Evolutionary conservation across 345 rosid genomes (phyloP), one percentile per base, ranked within the genome.

Genomic region (Psidium guajava): DNA sequence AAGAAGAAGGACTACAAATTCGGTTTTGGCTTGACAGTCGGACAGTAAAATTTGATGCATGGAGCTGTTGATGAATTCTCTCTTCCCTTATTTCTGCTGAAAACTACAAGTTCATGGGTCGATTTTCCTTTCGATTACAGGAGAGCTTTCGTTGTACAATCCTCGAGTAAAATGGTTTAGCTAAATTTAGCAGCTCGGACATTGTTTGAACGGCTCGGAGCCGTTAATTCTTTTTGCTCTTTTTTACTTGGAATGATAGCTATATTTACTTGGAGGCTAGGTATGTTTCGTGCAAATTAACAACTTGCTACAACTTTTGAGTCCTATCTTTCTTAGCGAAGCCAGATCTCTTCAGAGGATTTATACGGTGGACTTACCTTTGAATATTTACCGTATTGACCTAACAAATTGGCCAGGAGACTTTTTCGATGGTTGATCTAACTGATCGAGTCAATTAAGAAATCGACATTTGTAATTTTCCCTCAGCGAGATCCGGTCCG

Each of bases 1-100:
- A 92, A 83, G 93, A 95, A 97, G 96, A 95, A 93, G 84, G 98
- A 97, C 88, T 95, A 94, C 96, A 95, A 95, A 85, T 97, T 97
- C 51, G 99, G 99, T 11, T 95, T 95, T 32, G 99, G 98, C 59
- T 90, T 97, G 92, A 95, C 98, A 15, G 96, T 95, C 1, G 99
- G 99, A 40, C 94, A 89, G 92, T 77, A 57, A 52, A 51, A 51
- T 32, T 55, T 42, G 64, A 50, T 32, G 42, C 28, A 42, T 42
- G 69, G 85, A 32, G 22, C n/a, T 55, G 24, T 83, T 21, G 54
- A 54, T 52, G 44, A 47, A 44, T 53, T 58, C 11, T 28, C 42
- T 20, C 53, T 28, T 51, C 56, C 8, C 52, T 24, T 42, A 54
- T 57, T 84, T 89, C 81, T 85, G 64, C 85, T 25, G 44, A 58